Percentiles rank a stretch among this genome's conserved stretches.
These are phyloP conservation scores for Monosporascus sp. DNA, from an alignment of 2,329 filamentous ascomycete species.

Conservation along the genomic window DNA sequence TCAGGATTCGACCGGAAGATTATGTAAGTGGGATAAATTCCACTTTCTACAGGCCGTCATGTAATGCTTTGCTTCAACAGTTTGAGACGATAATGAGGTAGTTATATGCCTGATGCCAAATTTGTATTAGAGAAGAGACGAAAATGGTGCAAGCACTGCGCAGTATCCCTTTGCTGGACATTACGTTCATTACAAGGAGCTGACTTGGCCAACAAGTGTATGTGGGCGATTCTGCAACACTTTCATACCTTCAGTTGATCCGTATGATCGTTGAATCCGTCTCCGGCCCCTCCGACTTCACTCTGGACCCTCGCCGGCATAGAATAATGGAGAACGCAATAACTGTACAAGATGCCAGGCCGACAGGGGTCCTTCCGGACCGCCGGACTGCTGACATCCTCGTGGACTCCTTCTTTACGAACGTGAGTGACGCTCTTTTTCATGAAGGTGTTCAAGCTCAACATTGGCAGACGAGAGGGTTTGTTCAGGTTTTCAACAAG, in stretches of 20 bases:
- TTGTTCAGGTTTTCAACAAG: constrained; percentile 55
- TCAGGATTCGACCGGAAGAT: constrained; percentile 50
- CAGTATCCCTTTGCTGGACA: constrained; percentile 8
- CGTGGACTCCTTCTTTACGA: constrained; percentile 54
- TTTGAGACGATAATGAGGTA: no score
- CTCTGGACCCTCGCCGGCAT: constrained; percentile 49
- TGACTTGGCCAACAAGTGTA: constrained; percentile 38
- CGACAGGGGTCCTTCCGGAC: constrained; percentile 50
- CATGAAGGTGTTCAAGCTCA: constrained; percentile 10
- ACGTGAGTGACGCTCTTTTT: constrained; percentile 35
- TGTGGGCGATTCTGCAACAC: constrained; percentile 56
- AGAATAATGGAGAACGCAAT: constrained; percentile 51
- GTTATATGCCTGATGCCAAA: no score
- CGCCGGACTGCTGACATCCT: constrained; percentile 48
- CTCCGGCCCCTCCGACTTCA: constrained; percentile 51
- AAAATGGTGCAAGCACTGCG: not conserved
- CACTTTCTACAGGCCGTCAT: not conserved
- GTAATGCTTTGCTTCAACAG: no score
- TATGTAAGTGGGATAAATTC: constrained; percentile 37
- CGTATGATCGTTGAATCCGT: constrained; percentile 54
- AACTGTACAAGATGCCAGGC: constrained; percentile 36
- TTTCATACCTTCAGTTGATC: constrained; percentile 56
- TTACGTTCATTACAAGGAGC: not conserved
- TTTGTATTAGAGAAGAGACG: not conserved
- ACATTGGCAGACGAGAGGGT: constrained; percentile 45